These are phyloP conservation scores for Taphrina populina DNA, from an alignment of 1,139 yeast genomes.

Conservation along the genomic window DNA sequence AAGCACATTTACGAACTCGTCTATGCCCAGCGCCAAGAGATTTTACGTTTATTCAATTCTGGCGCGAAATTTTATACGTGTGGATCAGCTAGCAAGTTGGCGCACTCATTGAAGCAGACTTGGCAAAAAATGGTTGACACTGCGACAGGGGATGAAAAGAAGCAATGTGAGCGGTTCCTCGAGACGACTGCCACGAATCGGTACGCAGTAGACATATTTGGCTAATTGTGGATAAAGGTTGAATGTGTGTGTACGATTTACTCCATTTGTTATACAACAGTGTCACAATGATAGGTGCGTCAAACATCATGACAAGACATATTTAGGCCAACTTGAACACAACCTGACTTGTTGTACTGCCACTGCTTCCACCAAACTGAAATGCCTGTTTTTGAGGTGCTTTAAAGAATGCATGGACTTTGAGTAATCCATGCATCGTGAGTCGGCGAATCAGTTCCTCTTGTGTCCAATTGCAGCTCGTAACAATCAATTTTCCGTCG, in stretches of 20 bases:
- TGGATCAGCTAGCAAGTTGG: slow-evolving; percentile 31
- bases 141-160: background rate
- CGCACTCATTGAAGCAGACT: slow-evolving; percentile 26
- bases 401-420: slow-evolving; percentile 21
- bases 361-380: slow-evolving; percentile 13
- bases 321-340: no score
- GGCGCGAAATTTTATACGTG: slow-evolving; percentile 31
- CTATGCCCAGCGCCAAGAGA: slow-evolving; percentile 7
- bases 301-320: no score
- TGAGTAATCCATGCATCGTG: slow-evolving; percentile 5
- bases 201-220: slow-evolving; percentile 29
- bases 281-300: no score
- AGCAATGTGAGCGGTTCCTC: background rate
- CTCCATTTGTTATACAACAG: no score
- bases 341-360: slow-evolving; percentile 8
- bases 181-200: slow-evolving; percentile 25
- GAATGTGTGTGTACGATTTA: no score
- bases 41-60: slow-evolving; percentile 1
- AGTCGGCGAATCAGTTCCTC: slow-evolving; percentile 55
- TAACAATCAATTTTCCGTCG: slow-evolving; percentile 67
- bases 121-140: slow-evolving; percentile 16
- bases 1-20: slow-evolving; percentile 26
- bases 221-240: slow-evolving; percentile 10
- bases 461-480: slow-evolving; percentile 94
- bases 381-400: slow-evolving; percentile 13